Conservation (phyloP, 192 early-diverging fungal species). For the Podila horticola region DNA sequence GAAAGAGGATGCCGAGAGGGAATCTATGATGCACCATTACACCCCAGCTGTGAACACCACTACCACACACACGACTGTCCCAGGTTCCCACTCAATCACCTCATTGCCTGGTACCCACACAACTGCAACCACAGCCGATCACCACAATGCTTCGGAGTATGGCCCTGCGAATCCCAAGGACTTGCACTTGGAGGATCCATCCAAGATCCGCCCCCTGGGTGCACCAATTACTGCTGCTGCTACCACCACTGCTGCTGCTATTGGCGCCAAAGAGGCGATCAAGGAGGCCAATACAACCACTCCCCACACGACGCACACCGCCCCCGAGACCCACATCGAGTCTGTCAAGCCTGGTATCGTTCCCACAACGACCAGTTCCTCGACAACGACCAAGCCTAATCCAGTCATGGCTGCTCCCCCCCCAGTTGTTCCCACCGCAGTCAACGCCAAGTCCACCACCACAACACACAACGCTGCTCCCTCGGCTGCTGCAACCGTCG, state of each 20-base stretch:
- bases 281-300: not conserved
- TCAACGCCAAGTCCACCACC: not conserved
- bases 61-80: not conserved
- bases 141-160: not conserved
- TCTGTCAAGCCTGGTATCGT: not conserved
- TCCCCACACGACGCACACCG: not conserved
- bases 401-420: slow-evolving; percentile 1
- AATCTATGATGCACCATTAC: not conserved
- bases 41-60: not conserved
- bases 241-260: not conserved
- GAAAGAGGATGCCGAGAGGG: not conserved
- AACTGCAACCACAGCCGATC: not conserved
- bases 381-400: not conserved
- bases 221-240: not conserved
- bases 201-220: not conserved
- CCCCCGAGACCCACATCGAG: not conserved
- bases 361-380: not conserved
- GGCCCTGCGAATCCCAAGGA: slow-evolving; percentile 12
- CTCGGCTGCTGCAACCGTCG: not conserved
- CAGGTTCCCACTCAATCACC: not conserved
- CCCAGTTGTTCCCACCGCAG: not conserved
- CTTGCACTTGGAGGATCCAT: slow-evolving; percentile 8
- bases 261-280: not conserved
- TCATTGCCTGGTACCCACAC: not conserved
- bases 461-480: not conserved